A percentile compares a stretch with the other conserved stretches of the same genome.
Evolutionary conservation across 2,329 filamentous ascomycete species (phyloP).

Genomic region (Ophiocordyceps sinensis): DNA sequence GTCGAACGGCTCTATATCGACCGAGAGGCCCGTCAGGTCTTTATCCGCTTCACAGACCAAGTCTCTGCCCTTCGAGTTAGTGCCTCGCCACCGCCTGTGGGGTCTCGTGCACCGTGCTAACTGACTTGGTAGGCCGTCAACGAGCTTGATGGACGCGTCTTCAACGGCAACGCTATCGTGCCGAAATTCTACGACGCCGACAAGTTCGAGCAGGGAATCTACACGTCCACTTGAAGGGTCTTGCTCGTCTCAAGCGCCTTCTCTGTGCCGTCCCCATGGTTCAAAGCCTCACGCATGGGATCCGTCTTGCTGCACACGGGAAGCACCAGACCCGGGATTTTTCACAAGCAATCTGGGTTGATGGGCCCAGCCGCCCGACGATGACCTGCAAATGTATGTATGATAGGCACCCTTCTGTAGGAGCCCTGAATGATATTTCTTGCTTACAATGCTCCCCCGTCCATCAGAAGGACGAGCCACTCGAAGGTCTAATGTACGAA

Average conservation of each 20-base stretch:
- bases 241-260: not conserved
- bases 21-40: conserved; percentile 52
- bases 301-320: not conserved
- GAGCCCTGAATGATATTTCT: too few species aligned
- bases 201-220: conserved; percentile 60
- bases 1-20: conserved; percentile 71
- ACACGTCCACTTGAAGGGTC: conserved; percentile 10
- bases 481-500: too few species aligned
- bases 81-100: conserved; percentile 6
- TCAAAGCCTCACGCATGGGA: not conserved
- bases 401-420: too few species aligned
- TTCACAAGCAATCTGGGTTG: too few species aligned
- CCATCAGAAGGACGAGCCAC: too few species aligned
- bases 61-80: conserved; percentile 72
- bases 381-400: too few species aligned
- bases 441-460: too few species aligned
- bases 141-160: conserved; percentile 72
- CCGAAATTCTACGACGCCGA: conserved; percentile 72
- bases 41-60: conserved; percentile 82
- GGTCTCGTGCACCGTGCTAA: not conserved
- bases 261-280: not conserved
- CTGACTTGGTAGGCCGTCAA: conserved; percentile 60
- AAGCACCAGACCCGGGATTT: not conserved
- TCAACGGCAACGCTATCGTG: conserved; percentile 74
- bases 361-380: too few species aligned